phyloP scores from a whole-genome alignment of 306 rosid genomes.

The Alnus glutinosa region DNA sequence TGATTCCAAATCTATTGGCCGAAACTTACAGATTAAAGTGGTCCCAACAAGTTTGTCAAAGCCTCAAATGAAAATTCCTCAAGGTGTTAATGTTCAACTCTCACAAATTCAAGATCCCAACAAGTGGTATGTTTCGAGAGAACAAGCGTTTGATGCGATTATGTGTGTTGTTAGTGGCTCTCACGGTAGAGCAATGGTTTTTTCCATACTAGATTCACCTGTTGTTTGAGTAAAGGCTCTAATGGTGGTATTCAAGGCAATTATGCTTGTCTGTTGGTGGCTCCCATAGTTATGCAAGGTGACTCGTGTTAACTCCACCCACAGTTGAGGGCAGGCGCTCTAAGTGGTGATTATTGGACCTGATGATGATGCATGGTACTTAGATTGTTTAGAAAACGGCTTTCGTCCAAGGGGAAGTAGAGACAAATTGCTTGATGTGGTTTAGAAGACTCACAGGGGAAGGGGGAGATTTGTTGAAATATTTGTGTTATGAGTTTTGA shows the following conservation, averaged over 20 bases:
- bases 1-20: background rate
- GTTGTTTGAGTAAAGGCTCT: too few species aligned
- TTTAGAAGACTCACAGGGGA: background rate
- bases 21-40: background rate
- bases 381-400: background rate
- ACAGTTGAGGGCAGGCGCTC: background rate
- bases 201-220: background rate
- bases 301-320: background rate
- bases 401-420: background rate
- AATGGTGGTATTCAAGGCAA: background rate
- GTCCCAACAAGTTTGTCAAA: background rate
- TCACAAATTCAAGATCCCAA: background rate
- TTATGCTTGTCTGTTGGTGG: background rate
- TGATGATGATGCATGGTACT: background rate
- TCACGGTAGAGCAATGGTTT: background rate
- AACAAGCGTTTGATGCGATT: background rate
- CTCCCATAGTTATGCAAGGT: background rate
- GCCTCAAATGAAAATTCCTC: background rate
- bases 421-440: background rate
- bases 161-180: background rate
- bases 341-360: background rate
- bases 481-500: too few species aligned
- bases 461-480: background rate
- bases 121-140: background rate
- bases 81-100: background rate